phyloP scores from a whole-genome alignment of 345 rosid species.

The Eucalyptus erythrocorys region DNA sequence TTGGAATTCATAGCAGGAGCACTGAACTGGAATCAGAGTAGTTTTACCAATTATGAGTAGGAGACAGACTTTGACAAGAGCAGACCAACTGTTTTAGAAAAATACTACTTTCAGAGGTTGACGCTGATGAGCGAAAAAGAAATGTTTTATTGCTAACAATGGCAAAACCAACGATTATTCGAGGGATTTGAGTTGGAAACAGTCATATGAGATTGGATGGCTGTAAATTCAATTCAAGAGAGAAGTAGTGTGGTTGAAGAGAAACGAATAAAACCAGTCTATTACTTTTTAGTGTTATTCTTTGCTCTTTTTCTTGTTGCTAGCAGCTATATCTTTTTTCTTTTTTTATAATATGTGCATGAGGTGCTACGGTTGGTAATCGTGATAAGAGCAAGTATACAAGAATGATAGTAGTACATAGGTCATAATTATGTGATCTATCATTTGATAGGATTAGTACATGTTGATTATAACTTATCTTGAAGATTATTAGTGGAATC shows the following conservation, averaged over 20 bases:
- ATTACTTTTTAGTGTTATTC: background rate
- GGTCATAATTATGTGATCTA: background rate
- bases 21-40: background rate
- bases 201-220: background rate
- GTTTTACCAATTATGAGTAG: background rate
- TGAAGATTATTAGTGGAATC: background rate
- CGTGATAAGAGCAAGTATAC: background rate
- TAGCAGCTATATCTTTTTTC: too few species aligned
- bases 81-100: background rate
- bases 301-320: background rate
- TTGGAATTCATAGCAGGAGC: background rate
- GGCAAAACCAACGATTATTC: background rate
- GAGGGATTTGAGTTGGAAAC: background rate
- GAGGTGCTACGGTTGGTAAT: background rate
- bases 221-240: background rate
- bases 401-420: background rate
- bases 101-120: background rate
- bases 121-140: background rate
- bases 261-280: background rate
- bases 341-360: background rate
- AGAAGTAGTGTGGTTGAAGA: background rate
- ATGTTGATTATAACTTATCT: background rate
- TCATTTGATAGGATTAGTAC: background rate
- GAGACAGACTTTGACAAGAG: background rate
- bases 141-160: background rate